phyloP scores from a whole-genome alignment of 1,284 basidiomycete species.

The Apiotrichum domesticum region DNA sequence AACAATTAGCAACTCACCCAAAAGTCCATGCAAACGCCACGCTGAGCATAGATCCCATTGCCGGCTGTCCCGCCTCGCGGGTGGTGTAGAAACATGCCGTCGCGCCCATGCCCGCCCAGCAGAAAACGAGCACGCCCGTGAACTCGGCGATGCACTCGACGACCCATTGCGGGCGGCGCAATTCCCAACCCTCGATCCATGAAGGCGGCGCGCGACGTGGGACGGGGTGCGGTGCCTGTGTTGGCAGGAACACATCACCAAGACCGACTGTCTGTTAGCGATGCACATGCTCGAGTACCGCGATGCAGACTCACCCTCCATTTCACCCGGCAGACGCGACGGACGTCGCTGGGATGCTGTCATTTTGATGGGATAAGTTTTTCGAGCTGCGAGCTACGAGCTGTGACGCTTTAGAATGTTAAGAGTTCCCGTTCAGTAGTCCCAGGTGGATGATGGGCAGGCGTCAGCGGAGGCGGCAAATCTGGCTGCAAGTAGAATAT shows the following conservation, averaged over 20 bases:
- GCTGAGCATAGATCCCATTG: constrained; percentile 2
- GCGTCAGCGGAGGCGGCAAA: too few species aligned
- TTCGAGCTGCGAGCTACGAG: too few species aligned
- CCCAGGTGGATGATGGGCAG: too few species aligned
- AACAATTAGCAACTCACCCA: neutral
- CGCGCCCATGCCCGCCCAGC: constrained; percentile 12
- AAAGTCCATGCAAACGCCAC: constrained; percentile 5
- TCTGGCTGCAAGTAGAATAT: too few species aligned
- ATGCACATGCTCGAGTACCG: neutral
- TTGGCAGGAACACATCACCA: constrained; percentile 11
- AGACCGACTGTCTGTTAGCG: constrained; percentile 7
- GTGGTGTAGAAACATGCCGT: neutral
- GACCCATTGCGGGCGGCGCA: constrained; percentile 5
- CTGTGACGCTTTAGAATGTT: too few species aligned
- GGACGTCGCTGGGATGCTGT: neutral
- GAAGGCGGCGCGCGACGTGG: neutral
- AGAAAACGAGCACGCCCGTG: constrained; percentile 6
- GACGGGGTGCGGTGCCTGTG: neutral
- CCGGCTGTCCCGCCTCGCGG: neutral
- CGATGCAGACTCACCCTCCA: constrained; percentile 4
- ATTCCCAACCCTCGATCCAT: constrained; percentile 6
- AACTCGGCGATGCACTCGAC: constrained; percentile 9
- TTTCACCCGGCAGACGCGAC: constrained; percentile 2
- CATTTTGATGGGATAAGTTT: too few species aligned
- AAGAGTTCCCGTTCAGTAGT: too few species aligned